Conservation (phyloP, 2,329 filamentous ascomycete species). For the Monilinia vaccinii-corymbosi region DNA sequence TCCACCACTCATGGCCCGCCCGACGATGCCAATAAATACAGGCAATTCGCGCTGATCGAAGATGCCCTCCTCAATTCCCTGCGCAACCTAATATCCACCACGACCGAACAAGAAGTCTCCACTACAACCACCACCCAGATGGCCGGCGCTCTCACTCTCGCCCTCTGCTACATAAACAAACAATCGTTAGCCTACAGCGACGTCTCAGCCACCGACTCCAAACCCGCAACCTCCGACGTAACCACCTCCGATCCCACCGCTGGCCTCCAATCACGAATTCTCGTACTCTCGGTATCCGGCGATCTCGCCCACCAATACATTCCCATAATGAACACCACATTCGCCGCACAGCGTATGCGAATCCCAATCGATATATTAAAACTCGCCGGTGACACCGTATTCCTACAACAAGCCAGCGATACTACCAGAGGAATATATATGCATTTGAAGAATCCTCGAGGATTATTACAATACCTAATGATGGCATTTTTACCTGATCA, state of each 20-base stretch:
- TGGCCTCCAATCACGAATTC: constrained; percentile 68
- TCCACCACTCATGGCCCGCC: constrained; percentile 24
- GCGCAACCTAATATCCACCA: constrained; percentile 60
- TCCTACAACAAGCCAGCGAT: constrained; percentile 84
- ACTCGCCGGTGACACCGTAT: constrained; percentile 76
- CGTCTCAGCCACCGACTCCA: constrained; percentile 26
- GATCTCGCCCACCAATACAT: constrained; percentile 89
- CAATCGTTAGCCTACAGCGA: constrained; percentile 31
- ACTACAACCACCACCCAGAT: constrained; percentile 72
- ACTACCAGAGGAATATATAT: constrained; percentile 64
- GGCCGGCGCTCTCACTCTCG: constrained; percentile 82
- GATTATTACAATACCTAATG: constrained; percentile 87
- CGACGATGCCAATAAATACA: constrained; percentile 72
- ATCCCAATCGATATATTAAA: constrained; percentile 91
- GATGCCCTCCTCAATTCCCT: constrained; percentile 68
- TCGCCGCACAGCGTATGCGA: constrained; percentile 79
- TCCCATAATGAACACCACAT: constrained; percentile 96
- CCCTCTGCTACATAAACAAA: constrained; percentile 86
- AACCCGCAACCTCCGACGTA: constrained; percentile 16
- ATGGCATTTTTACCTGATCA: constrained; percentile 79
- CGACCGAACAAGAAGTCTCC: constrained; percentile 54
- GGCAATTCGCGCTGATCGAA: constrained; percentile 83
- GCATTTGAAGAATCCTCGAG: constrained; percentile 51
- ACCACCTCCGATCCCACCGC: constrained; percentile 29
- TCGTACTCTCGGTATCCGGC: constrained; percentile 81